A percentile compares a stretch with the other conserved stretches of the same genome.
Evolutionary conservation across 2,329 filamentous ascomycete genomes (phyloP).

Genomic region (Intubia oerlemansii): DNA sequence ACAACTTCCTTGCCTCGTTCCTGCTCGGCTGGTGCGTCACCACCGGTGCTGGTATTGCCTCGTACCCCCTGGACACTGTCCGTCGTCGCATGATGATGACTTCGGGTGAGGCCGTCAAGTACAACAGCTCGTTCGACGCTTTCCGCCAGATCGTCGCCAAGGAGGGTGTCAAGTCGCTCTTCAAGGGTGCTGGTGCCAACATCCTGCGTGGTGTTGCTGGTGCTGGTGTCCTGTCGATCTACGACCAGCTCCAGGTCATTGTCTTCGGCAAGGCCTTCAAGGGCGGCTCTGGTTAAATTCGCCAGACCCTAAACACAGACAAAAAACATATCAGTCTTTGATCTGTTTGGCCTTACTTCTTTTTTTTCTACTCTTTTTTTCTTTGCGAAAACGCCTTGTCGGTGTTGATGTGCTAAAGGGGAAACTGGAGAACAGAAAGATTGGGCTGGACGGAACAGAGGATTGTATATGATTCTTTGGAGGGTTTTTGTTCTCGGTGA

Average conservation of each 20-base stretch:
- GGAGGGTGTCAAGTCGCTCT: slow-evolving; percentile 96
- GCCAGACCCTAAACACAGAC: too few species aligned
- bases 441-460: too few species aligned
- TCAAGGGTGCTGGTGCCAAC: slow-evolving; percentile 99
- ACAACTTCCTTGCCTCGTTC: slow-evolving; percentile 99
- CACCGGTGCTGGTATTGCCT: slow-evolving; percentile 99
- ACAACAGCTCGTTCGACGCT: slow-evolving; percentile 90
- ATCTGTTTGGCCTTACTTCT: too few species aligned
- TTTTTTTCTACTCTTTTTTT: slow-evolving; percentile 3
- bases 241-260: slow-evolving; percentile 98
- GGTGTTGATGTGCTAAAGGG: too few species aligned
- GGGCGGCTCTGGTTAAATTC: slow-evolving; percentile 25
- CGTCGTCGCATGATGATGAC: slow-evolving; percentile 99
- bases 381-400: too few species aligned
- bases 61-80: slow-evolving; percentile 99
- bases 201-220: slow-evolving; percentile 99
- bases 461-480: too few species aligned
- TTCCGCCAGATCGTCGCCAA: slow-evolving; percentile 90
- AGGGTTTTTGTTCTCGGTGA: too few species aligned
- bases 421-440: too few species aligned
- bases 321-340: too few species aligned
- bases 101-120: slow-evolving; percentile 94
- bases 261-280: slow-evolving; percentile 99
- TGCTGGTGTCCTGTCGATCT: slow-evolving; percentile 99
- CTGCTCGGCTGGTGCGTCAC: slow-evolving; percentile 96